phyloP scores from a whole-genome alignment of 768 basidiomycete species.

The Pulveroboletus sp. region DNA sequence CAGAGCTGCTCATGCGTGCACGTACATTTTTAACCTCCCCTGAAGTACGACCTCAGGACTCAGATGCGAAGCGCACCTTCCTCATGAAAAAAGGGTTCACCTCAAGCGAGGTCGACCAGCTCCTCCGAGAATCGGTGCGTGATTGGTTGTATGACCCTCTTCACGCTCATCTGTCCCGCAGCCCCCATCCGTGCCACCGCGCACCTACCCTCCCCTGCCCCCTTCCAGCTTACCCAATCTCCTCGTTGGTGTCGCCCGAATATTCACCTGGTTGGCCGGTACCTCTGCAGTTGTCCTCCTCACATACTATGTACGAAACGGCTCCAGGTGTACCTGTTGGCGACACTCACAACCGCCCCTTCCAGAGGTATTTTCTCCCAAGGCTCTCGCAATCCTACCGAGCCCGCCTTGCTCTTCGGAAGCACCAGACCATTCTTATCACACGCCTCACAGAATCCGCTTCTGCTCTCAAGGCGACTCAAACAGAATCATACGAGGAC shows the following conservation, averaged over 20 bases:
- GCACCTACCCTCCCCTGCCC: conserved; percentile 65
- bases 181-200: conserved; percentile 56
- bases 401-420: conserved; percentile 57
- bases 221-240: conserved; percentile 68
- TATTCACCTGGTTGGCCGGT: conserved; percentile 64
- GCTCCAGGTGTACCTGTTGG: not conserved
- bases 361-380: conserved; percentile 65
- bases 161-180: conserved; percentile 15
- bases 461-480: conserved; percentile 49
- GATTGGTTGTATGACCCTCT: not conserved
- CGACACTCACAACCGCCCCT: conserved; percentile 6
- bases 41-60: conserved; percentile 56
- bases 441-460: conserved; percentile 52
- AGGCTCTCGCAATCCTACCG: conserved; percentile 52
- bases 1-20: conserved; percentile 50
- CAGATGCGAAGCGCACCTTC: conserved; percentile 54
- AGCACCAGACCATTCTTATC: conserved; percentile 57
- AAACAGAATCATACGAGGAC: conserved; percentile 49
- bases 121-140: conserved; percentile 56
- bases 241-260: conserved; percentile 53
- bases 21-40: conserved; percentile 63
- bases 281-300: conserved; percentile 55
- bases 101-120: conserved; percentile 51
- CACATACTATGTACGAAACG: conserved; percentile 56
- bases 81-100: conserved; percentile 66